Evolutionary conservation across 805 yeast species (phyloP).

Genomic region (Nakazawaea wyomingensis): DNA sequence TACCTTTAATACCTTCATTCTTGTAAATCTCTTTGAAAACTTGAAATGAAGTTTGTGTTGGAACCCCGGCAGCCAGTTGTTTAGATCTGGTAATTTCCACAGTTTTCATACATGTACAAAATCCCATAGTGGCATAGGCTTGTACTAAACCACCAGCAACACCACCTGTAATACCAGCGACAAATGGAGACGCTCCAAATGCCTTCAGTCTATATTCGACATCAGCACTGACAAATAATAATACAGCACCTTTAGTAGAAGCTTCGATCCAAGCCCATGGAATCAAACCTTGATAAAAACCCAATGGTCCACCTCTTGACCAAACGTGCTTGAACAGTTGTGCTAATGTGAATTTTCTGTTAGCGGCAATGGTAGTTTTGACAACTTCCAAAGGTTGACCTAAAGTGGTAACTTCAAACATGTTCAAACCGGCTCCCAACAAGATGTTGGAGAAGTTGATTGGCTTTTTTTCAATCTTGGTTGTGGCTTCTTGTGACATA

Average conservation of each 20-base stretch:
- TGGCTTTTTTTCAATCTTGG: slow-evolving; percentile 60
- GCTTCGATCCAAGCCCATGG: slow-evolving; percentile 99
- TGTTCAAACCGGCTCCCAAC: slow-evolving; percentile 87
- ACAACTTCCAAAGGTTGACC: slow-evolving; percentile 97
- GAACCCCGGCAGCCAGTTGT: slow-evolving; percentile 64
- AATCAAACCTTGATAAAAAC: slow-evolving; percentile 94
- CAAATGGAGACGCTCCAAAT: slow-evolving; percentile 69
- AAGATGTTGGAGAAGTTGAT: slow-evolving; percentile 84
- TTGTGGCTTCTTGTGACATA: neutral
- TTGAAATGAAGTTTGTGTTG: slow-evolving; percentile 70
- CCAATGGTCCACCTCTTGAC: slow-evolving; percentile 89
- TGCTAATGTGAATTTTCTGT: slow-evolving; percentile 63
- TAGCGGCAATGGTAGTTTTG: slow-evolving; percentile 98
- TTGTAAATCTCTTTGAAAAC: slow-evolving; percentile 81
- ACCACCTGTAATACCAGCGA: slow-evolving; percentile 94
- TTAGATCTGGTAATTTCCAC: slow-evolving; percentile 93
- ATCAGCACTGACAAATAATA: slow-evolving; percentile 88
- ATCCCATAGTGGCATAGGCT: slow-evolving; percentile 94
- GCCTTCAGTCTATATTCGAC: slow-evolving; percentile 72
- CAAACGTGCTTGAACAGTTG: slow-evolving; percentile 74
- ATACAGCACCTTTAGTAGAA: slow-evolving; percentile 96
- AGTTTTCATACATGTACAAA: slow-evolving; percentile 98
- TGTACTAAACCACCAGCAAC: slow-evolving; percentile 94
- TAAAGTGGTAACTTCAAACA: slow-evolving; percentile 88
- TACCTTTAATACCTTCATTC: slow-evolving; percentile 89